Evolutionary conservation across 2,329 filamentous ascomycete species (phyloP), one percentile per base, ranked within the genome.

Genomic region (Penicillium hordei): DNA sequence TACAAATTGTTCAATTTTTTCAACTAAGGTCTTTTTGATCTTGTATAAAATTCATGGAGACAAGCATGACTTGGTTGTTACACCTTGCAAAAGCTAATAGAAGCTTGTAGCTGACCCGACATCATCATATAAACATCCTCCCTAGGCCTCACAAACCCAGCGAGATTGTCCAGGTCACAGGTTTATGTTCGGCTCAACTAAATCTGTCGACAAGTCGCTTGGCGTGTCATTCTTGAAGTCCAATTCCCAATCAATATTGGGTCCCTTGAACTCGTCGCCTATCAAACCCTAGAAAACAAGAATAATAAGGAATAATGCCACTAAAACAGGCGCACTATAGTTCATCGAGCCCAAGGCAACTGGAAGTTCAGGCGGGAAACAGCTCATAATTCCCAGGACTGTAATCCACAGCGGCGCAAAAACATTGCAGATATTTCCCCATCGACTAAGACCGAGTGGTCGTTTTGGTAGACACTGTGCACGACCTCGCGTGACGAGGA

Each of bases 221-320:
- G 9, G 17, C 5, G 5, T 12, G 17, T 31, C 43, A 21, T 51
- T 31, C 21, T 45, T 33, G 17, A 29, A 43, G 42, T 60, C 55
- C 31, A 62, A 25, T 12, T 56, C 51, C 60, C 58, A 62, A 15
- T 64, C 56, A 38, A 62, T 60, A 4, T 57, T 40, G 1, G 58
- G 56, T 0, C 60, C 60, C 21, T 42, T 44, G 25, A 64, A 64
- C 25, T 59, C 55, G 19, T 59, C 56, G 3, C 60, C 40, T 25
- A 55, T 48, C 23, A 62, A 46, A 23, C 51, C 31, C 61, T 58
- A 62, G 23, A 52, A 48, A 2, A 60, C 7, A n/a, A 59, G 36
- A 29, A 62, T 43, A 17, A 60, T 43, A 19, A 15, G 21, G 33
- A 57, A 62, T 4, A 62, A 38, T 1, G 49, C 61, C 50, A 52